phyloP scores from a whole-genome alignment of 1,284 basidiomycete species.

The Spongiforma sp. region DNA sequence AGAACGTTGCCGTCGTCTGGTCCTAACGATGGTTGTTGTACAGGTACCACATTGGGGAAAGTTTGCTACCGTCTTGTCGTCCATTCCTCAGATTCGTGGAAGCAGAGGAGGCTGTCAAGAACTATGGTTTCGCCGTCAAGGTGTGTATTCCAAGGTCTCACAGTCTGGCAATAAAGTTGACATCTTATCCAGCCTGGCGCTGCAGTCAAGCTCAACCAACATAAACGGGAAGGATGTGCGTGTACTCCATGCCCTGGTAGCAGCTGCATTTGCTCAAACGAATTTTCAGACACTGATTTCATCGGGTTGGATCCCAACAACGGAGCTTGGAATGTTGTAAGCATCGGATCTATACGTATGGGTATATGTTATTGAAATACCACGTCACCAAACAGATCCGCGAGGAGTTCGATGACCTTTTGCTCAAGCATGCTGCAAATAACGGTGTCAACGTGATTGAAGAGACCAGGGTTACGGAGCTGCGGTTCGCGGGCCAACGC shows the following conservation, averaged over 20 bases:
- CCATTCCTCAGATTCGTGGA: background rate
- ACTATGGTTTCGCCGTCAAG: background rate
- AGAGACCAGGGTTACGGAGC: slow-evolving; percentile 42
- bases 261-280: background rate
- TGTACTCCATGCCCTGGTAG: slow-evolving; percentile 1
- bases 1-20: too few relatives aligned
- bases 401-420: slow-evolving; percentile 37
- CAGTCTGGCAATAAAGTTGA: background rate
- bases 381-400: slow-evolving; percentile 24
- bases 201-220: slow-evolving; percentile 42
- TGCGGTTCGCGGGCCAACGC: slow-evolving; percentile 41
- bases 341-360: background rate
- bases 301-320: background rate
- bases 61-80: background rate
- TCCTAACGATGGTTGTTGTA: background rate
- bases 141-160: too few relatives aligned
- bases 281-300: background rate
- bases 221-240: slow-evolving; percentile 45
- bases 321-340: background rate
- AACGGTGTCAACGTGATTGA: slow-evolving; percentile 46
- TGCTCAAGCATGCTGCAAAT: slow-evolving; percentile 36
- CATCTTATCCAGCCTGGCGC: slow-evolving; percentile 38
- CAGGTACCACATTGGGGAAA: background rate
- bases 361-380: background rate
- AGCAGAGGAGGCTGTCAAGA: background rate